A percentile compares a stretch with the other conserved stretches of the same genome.
These are phyloP conservation scores for Decorospora gaudefroyi DNA, from an alignment of 2,329 filamentous ascomycete genomes.

Conservation along the genomic window DNA sequence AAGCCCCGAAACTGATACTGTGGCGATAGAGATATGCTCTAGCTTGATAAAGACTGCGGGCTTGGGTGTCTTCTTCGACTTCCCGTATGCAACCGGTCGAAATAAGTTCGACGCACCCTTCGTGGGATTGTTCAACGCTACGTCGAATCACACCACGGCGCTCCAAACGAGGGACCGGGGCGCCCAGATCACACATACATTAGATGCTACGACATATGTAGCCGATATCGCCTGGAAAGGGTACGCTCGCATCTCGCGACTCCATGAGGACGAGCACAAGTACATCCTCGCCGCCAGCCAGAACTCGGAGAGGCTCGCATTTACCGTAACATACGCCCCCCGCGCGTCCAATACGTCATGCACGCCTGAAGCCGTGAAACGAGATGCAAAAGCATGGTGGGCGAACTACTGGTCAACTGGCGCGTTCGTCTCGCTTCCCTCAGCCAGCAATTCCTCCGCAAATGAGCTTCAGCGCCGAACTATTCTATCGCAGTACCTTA, in stretches of 20 bases:
- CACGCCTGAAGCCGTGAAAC: constrained; percentile 31
- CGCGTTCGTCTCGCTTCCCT: constrained; percentile 58
- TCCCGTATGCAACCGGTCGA: constrained; percentile 54
- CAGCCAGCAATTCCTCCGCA: constrained; percentile 47
- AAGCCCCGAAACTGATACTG: constrained; percentile 54
- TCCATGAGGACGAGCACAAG: constrained; percentile 49
- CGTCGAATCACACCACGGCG: constrained; percentile 52
- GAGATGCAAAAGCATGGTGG: constrained; percentile 54
- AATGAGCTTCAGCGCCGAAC: constrained; percentile 59
- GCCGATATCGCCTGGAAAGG: constrained; percentile 50
- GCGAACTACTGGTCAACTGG: constrained; percentile 56
- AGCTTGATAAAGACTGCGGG: constrained; percentile 46
- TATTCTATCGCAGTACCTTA: constrained; percentile 59
- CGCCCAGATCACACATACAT: constrained; percentile 52
- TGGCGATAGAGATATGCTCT: constrained; percentile 53
- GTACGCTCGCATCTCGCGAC: constrained; percentile 38
- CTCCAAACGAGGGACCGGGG: constrained; percentile 35
- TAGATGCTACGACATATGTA: constrained; percentile 53
- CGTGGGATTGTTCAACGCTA: constrained; percentile 58
- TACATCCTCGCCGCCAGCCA: constrained; percentile 48
- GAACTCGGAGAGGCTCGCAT: constrained; percentile 30
- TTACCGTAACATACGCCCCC: constrained; percentile 33
- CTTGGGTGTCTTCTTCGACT: constrained; percentile 58
- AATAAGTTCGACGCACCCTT: constrained; percentile 62
- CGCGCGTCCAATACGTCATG: constrained; percentile 41